Base-by-base conservation (phyloP, 345 rosid species). In the Acer campestre region DNA sequence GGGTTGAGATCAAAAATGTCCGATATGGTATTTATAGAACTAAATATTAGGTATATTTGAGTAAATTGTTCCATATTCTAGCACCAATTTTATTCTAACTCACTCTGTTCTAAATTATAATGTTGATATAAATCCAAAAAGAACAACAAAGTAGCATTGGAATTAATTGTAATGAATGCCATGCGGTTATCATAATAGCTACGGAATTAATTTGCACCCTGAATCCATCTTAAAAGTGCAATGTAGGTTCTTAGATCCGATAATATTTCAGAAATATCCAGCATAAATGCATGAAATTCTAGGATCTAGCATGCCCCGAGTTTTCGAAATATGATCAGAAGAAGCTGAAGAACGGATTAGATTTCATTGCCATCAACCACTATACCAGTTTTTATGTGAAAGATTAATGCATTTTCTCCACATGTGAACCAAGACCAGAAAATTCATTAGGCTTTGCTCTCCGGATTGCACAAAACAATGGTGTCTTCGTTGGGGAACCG, bases 211-310 rank as follows among this genome's bases (percentile, higher is more conserved):
- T 49, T n/a, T 58, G 29, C 16, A 29, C 44, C 29, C 49, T 56
- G 51, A 20, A 73, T 9, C 61, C 66, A 61, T 46, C 9, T 29
- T 22, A 53, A 20, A 49, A 71, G 42, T 12, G 27, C 23, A 40
- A 27, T 29, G n/a, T 76, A 82, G 88, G 88, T 82, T 80, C 23
- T 71, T 82, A 2, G 82, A 85, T 61, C 85, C 84, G 0, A 35
- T 85, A 49, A 75, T 80, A 14, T 75, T 61, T 5, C 80, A 82
- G 20, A 83, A 80, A 20, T 77, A 85, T 65, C 88, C 80, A 7
- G 70, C 78, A 8, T 82, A 78, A 71, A 78, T 80, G 85, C 63
- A 49, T 20, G 77, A 82, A 77, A 65, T 85, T 12, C 61, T 85
- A 27, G 84, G 84, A 22, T 40, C 20, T 18, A 75, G 77, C 23